These are phyloP conservation scores for Linum usitatissimum DNA, from an alignment of 345 rosid genomes.

Conservation along the genomic window DNA sequence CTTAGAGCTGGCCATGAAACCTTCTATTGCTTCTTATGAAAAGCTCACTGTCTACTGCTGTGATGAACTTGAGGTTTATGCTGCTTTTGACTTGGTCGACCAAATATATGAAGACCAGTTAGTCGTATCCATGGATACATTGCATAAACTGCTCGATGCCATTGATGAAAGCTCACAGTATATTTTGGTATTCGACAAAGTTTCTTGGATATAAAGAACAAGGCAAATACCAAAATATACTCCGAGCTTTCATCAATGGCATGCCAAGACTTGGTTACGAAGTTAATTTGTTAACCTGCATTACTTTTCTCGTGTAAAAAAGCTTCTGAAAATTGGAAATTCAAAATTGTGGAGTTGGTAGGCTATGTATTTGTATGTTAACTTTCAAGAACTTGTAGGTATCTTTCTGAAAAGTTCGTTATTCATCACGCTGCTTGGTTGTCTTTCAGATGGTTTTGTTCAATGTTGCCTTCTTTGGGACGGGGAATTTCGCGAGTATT, in stretches of 20 bases:
- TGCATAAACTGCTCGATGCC: constrained; percentile 43
- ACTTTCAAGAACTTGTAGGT: not conserved
- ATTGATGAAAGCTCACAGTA: constrained; percentile 49
- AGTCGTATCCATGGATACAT: constrained; percentile 31
- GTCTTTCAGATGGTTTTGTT: constrained; percentile 68
- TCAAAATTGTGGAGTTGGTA: too few species aligned
- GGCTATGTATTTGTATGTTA: not conserved
- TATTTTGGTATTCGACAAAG: constrained; percentile 63
- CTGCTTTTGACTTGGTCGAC: constrained; percentile 59
- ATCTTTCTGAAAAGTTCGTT: not conserved
- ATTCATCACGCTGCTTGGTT: constrained; percentile 12
- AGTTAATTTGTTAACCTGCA: too few species aligned
- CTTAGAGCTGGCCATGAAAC: constrained; percentile 37
- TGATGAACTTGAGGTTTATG: constrained; percentile 49
- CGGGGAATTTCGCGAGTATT: constrained; percentile 95
- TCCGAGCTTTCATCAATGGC: too few species aligned
- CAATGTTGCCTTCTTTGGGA: constrained; percentile 93
- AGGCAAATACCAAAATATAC: too few species aligned
- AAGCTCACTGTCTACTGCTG: constrained; percentile 50
- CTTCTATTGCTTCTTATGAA: constrained; percentile 49
- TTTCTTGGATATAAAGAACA: too few species aligned
- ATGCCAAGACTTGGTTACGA: too few species aligned
- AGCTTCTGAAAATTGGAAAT: too few species aligned
- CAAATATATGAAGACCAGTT: constrained; percentile 49
- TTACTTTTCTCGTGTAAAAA: too few species aligned